Evolutionary conservation across 2,329 filamentous ascomycete species (phyloP), one percentile per base, ranked within the genome.

Genomic region (Fusarium vanettenii): DNA sequence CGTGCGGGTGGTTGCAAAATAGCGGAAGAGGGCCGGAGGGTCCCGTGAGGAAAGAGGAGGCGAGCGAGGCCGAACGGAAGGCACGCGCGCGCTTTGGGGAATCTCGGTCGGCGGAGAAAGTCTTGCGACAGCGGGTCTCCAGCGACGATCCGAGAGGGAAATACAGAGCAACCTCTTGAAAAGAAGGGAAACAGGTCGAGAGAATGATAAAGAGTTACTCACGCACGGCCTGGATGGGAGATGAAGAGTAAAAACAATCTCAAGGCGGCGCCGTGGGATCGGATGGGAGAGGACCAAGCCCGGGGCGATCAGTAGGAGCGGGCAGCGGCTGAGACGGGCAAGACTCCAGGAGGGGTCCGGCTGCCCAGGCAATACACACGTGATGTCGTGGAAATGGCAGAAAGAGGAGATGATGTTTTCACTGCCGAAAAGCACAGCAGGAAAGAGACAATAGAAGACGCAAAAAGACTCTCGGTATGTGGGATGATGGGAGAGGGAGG

Each of bases 21-120:
- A 66, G 67, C 73, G 74, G 74, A 65, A 72, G 71, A 72, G 56
- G 71, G 60, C 74, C 74, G 74, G 73, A 76, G 74, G 74, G 66
- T 67, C 64, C 68, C 69, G 73, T 67, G 59, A 66, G 69, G 61
- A 60, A 71, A 69, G 50, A 69, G 69, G 61, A 68, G 63, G 66
- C 62, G 70, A 69, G 63, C 65, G 60, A 76, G 71, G 69, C 74
- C 68, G 73, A 73, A 69, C 73, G 73, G 73, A 76, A 76, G 73
- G 67, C 57, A 62, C 64, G 56, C 72, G 70, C 73, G 64, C 71
- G 69, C 70, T 67, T 70, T 72, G 45, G 68, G 70, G 62, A 43
- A 43, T 71, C 65, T 72, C 72, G 72, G 63, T 66, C 68, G 73
- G 74, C 71, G 71, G 48, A 70, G 20, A 62, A 66, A 43, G 59